Evolutionary conservation across 225 moss, liverwort and hornwort species (phyloP).

Genomic region (Polytrichum formosum): DNA sequence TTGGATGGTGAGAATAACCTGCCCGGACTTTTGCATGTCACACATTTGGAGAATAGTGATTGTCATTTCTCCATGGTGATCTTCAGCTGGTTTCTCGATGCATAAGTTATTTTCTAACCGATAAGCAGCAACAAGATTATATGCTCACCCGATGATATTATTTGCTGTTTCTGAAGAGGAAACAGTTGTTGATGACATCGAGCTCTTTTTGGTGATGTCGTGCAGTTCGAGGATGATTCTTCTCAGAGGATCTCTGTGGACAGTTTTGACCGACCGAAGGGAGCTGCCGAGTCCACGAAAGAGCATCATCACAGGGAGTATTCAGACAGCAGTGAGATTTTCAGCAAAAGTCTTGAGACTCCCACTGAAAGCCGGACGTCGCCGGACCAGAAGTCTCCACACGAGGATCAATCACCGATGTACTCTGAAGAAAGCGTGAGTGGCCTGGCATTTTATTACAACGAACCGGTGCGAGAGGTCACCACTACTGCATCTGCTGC

Average conservation of each 20-base stretch:
- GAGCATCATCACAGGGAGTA: constrained; percentile 36
- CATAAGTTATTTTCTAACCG: too few relatives aligned
- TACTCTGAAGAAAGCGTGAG: constrained; percentile 42
- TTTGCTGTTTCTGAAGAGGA: too few relatives aligned
- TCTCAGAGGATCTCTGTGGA: constrained; percentile 27
- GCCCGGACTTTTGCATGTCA: neutral
- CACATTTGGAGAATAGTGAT: too few relatives aligned
- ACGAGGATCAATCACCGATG: constrained; percentile 28
- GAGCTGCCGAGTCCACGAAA: neutral
- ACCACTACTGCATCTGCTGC: neutral
- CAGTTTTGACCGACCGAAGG: constrained; percentile 23
- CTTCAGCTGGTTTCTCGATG: too few relatives aligned
- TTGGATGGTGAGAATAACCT: constrained; percentile 45
- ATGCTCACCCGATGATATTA: too few relatives aligned
- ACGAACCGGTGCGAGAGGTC: constrained; percentile 20
- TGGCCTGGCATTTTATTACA: constrained; percentile 20
- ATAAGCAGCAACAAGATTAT: too few relatives aligned
- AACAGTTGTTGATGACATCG: too few relatives aligned
- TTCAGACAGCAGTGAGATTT: constrained; percentile 53
- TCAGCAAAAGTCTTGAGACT: constrained; percentile 53
- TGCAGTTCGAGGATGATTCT: constrained; percentile 50
- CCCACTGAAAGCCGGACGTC: constrained; percentile 43
- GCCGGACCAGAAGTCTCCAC: constrained; percentile 33
- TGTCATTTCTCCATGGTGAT: too few relatives aligned
- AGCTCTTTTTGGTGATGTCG: neutral